Evolutionary conservation across 2,329 filamentous ascomycete species (phyloP).

Genomic region (Pseudogymnoascus sp.): DNA sequence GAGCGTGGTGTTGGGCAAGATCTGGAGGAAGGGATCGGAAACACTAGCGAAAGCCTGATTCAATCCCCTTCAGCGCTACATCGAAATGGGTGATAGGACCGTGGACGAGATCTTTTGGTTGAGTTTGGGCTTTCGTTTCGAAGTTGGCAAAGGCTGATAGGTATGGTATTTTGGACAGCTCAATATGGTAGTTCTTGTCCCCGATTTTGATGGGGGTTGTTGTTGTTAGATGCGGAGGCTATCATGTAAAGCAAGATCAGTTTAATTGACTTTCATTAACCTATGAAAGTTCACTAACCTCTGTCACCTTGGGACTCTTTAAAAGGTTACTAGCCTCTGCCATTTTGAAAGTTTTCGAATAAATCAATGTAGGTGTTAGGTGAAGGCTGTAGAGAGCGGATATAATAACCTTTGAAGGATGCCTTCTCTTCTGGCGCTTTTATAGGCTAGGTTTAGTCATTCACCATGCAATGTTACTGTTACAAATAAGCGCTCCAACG

Average conservation of each 20-base stretch:
- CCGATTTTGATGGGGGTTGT: background rate
- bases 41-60: slow-evolving; percentile 26
- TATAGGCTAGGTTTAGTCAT: background rate
- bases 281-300: background rate
- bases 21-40: slow-evolving; percentile 22
- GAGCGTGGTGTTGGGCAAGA: slow-evolving; percentile 21
- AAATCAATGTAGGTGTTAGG: background rate
- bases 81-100: slow-evolving; percentile 21
- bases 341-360: background rate
- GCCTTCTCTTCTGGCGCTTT: too few species aligned
- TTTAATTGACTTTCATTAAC: background rate
- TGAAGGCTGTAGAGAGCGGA: background rate
- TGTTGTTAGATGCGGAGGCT: background rate
- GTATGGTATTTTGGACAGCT: background rate
- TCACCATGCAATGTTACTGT: background rate
- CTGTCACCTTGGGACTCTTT: background rate
- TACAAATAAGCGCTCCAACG: background rate
- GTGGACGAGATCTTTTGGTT: slow-evolving; percentile 18
- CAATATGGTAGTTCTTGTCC: background rate
- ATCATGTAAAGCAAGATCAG: background rate
- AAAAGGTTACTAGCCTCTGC: background rate
- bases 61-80: slow-evolving; percentile 23
- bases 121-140: slow-evolving; percentile 21
- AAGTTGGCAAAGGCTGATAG: background rate
- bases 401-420: background rate